Percentiles rank a stretch among this genome's conserved stretches.
Evolutionary conservation across 2,329 filamentous ascomycete species (phyloP).

Genomic region (Thelonectria discophora): DNA sequence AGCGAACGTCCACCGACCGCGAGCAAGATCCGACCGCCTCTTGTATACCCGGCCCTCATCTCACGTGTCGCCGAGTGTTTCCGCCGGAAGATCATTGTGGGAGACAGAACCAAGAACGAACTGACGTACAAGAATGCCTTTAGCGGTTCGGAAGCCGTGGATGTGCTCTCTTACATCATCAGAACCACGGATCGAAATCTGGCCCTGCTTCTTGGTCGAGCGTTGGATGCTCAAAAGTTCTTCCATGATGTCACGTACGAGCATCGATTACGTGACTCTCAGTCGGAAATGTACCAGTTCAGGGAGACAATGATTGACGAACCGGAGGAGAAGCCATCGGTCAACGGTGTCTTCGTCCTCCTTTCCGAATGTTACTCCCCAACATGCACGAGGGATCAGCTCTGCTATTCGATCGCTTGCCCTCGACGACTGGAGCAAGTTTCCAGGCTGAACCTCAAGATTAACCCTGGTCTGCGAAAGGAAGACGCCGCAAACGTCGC

Average conservation of each 20-base stretch:
- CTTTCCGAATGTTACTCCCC: constrained; percentile 98
- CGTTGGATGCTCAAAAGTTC: constrained; percentile 96
- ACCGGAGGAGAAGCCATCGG: constrained; percentile 72
- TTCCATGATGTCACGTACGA: constrained; percentile 99
- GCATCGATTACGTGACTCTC: constrained; percentile 92
- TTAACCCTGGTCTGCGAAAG: constrained; percentile 84
- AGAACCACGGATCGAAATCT: constrained; percentile 96
- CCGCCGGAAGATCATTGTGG: constrained; percentile 83
- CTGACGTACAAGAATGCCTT: constrained; percentile 98
- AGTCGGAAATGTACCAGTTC: constrained; percentile 96
- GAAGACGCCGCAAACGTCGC: constrained; percentile 66
- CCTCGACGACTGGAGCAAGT: constrained; percentile 94
- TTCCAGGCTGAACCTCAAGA: constrained; percentile 90
- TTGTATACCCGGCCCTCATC: constrained; percentile 92
- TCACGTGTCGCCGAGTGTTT: constrained; percentile 96
- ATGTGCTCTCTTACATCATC: constrained; percentile 95
- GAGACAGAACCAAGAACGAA: constrained; percentile 94
- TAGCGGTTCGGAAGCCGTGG: constrained; percentile 93
- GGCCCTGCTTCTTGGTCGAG: constrained; percentile 87
- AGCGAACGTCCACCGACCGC: constrained; percentile 65
- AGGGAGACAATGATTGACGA: constrained; percentile 90
- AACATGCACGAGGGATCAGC: constrained; percentile 91
- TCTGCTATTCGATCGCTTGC: constrained; percentile 98
- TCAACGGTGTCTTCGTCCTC: constrained; percentile 96
- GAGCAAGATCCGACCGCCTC: constrained; percentile 73